These are phyloP conservation scores for Solanum chaucha DNA, from an alignment of 257 asterid species.

Conservation along the genomic window DNA sequence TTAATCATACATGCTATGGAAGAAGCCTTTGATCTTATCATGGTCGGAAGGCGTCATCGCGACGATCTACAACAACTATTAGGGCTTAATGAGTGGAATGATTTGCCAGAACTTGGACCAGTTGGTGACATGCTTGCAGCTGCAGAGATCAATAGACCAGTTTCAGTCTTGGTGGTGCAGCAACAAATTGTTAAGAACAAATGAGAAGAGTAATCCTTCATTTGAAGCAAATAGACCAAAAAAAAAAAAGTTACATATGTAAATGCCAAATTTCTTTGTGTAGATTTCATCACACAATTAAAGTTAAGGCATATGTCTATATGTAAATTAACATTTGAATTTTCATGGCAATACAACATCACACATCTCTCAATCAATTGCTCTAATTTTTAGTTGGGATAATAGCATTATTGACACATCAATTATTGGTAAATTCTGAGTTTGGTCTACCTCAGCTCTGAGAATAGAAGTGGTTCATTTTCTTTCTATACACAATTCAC, in stretches of 20 bases:
- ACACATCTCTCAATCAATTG: not conserved
- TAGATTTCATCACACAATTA: not conserved
- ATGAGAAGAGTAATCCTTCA: not conserved
- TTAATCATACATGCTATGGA: slow-evolving; percentile 51
- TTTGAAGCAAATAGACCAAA: not conserved
- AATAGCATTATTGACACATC: not conserved
- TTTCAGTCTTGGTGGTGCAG: slow-evolving; percentile 67
- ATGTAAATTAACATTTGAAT: not conserved
- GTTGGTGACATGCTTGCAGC: slow-evolving; percentile 86
- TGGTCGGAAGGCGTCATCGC: slow-evolving; percentile 71
- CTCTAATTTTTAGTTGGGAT: not conserved
- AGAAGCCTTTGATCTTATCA: slow-evolving; percentile 63
- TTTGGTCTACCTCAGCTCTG: not conserved
- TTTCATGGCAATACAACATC: not conserved
- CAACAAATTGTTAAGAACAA: slow-evolving; percentile 33
- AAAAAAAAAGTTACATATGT: not conserved
- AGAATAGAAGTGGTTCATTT: no score
- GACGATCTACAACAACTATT: slow-evolving; percentile 53
- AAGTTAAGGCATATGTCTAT: not conserved
- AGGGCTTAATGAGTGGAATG: slow-evolving; percentile 80
- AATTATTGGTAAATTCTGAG: not conserved
- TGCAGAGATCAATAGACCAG: slow-evolving; percentile 43
- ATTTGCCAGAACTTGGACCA: slow-evolving; percentile 72
- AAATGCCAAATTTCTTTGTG: not conserved
- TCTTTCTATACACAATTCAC: not conserved